Evolutionary conservation across 2,329 filamentous ascomycete species (phyloP).

Genomic region (Colletotrichum falcatum): DNA sequence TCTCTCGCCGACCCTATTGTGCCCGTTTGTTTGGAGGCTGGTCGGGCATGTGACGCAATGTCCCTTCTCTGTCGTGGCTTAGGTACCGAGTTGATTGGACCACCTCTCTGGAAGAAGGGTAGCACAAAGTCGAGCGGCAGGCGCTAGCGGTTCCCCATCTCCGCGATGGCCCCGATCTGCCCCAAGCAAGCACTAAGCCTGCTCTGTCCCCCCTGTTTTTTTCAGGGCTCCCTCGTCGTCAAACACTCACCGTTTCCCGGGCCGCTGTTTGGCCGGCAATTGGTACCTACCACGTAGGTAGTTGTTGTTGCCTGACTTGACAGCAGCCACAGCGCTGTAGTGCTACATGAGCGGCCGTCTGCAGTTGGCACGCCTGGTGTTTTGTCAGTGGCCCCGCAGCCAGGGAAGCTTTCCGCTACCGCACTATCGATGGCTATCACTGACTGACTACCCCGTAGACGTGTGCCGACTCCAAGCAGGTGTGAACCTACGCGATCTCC

Average conservation of each 20-base stretch:
- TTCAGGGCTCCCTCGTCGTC: background rate
- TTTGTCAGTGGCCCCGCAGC: constrained; percentile 6
- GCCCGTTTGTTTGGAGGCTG: constrained; percentile 12
- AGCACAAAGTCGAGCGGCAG: constrained; percentile 9
- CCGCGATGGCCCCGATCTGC: constrained; percentile 26
- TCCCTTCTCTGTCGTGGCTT: constrained; percentile 22
- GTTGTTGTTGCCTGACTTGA: constrained; percentile 10
- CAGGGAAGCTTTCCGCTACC: constrained; percentile 1
- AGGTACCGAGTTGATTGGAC: constrained; percentile 33
- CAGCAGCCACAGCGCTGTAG: constrained; percentile 8
- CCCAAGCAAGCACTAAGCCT: constrained; percentile 2
- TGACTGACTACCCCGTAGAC: background rate
- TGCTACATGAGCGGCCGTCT: background rate
- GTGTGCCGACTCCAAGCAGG: constrained; percentile 7
- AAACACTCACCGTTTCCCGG: constrained; percentile 6
- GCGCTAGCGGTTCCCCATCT: constrained; percentile 22
- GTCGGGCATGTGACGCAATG: constrained; percentile 45
- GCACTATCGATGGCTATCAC: constrained; percentile 8
- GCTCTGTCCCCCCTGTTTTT: constrained; percentile 10
- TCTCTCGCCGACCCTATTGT: background rate
- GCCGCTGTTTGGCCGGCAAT: constrained; percentile 36
- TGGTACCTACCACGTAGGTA: too few relatives aligned
- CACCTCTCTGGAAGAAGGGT: constrained; percentile 27
- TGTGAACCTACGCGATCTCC: background rate
- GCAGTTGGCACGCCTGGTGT: background rate